Base-by-base conservation (phyloP, 805 yeast species). In the Teunomyces barrocoloradensis region DNA sequence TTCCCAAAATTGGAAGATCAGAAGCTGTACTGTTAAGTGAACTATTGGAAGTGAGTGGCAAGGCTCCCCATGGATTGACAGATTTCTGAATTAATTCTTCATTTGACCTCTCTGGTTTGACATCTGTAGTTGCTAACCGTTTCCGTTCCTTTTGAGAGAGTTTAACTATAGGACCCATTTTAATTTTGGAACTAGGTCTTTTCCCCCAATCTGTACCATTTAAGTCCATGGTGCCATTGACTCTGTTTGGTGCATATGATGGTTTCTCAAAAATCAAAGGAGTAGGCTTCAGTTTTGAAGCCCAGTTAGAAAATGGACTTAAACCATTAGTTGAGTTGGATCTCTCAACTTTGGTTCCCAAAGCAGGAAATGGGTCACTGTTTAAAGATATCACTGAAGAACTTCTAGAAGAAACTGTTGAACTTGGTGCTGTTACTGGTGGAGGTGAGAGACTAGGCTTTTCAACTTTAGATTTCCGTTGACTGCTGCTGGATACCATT, bases 81-180 rank as follows among this genome's bases (percentile, higher is more conserved):
- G 44, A 36, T 15, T 18, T 11, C 23, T 3, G 32, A 18, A 23
- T 11, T 12, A 18, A 12, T 17, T 40, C 43, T 17, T 40, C 34
- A 6, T 40, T 40, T 10, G 15, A 25, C 15, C 27, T 40, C 6
- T 13, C 33, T 28, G 43, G 15, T 9, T 10, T 27, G 21, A 29
- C 23, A n/a, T 29, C 34, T 13, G 43, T 12, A 6, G 44, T 28
- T 18, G 44, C 69, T 52, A 71, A 53, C 48, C 68, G 73, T 57
- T 77, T 79, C 35, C 87, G 62, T 52, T 82, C 87, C 55, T 80
- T 80, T 52, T 84, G 88, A 0, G 88, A 82, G 12, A 79, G 55
- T 50, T 77, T 76, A 28, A 65, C 59, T 17, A 68, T 62, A 0
- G 76, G 69, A 1, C 66, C 66, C 17, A 74, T 56, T 45, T 64